Evolutionary conservation across 257 asterid species (phyloP).

Genomic region (Eustoma russellianum): DNA sequence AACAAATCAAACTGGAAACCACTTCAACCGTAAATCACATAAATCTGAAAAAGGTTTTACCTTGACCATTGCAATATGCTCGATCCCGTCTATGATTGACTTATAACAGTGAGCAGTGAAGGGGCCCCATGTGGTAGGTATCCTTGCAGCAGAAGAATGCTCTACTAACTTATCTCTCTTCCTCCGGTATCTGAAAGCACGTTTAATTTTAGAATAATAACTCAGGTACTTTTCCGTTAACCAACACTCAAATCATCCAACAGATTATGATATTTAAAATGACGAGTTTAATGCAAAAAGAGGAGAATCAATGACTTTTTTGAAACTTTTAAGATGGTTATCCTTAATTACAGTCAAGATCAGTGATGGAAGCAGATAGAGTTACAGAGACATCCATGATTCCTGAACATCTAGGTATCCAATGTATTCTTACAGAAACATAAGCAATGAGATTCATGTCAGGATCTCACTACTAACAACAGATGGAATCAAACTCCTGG

Average conservation of each 20-base stretch:
- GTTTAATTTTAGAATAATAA: slow-evolving; percentile 11
- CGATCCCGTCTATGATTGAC: slow-evolving; percentile 87
- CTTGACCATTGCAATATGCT: slow-evolving; percentile 98
- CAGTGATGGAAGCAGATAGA: no score
- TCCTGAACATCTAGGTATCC: no score
- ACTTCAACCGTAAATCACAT: background rate
- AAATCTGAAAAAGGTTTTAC: slow-evolving; percentile 27
- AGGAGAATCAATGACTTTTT: no score
- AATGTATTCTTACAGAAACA: no score
- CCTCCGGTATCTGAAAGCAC: slow-evolving; percentile 70
- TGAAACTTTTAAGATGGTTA: no score
- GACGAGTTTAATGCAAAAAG: no score
- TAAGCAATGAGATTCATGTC: no score
- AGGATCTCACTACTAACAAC: no score
- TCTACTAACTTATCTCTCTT: slow-evolving; percentile 80
- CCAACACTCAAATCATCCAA: background rate
- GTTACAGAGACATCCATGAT: no score
- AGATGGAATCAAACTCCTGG: background rate
- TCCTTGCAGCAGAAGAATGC: slow-evolving; percentile 79
- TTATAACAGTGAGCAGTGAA: slow-evolving; percentile 75
- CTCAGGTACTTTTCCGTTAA: slow-evolving; percentile 1
- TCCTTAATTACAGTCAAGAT: no score
- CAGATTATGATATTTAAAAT: no score
- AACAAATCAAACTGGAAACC: no score
- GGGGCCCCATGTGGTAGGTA: slow-evolving; percentile 98